phyloP scores from a whole-genome alignment of 495 filamentous ascomycete species.

The Pseudomonodictys pantanalensis region DNA sequence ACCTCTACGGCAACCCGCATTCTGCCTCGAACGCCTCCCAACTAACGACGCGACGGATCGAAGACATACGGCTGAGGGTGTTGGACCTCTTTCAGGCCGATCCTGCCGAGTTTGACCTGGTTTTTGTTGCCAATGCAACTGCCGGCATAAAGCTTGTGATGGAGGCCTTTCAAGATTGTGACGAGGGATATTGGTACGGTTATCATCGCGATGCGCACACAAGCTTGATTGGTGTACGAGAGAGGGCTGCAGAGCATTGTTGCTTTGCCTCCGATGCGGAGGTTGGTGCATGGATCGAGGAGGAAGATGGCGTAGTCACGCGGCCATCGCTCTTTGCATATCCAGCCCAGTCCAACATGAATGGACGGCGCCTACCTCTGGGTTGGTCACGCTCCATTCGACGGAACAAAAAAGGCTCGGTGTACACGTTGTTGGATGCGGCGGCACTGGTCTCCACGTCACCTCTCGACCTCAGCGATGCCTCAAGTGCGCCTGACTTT shows the following conservation, averaged over 20 bases:
- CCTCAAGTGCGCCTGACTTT: conserved; percentile 71
- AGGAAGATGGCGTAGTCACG: conserved; percentile 14
- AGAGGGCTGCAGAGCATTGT: conserved; percentile 57
- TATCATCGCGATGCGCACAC: conserved; percentile 88
- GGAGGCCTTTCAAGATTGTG: conserved; percentile 65
- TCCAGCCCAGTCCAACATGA: conserved; percentile 91
- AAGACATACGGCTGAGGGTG: conserved; percentile 69
- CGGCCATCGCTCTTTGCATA: conserved; percentile 65
- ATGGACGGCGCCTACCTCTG: conserved; percentile 72
- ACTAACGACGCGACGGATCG: conserved; percentile 66
- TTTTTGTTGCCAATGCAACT: conserved; percentile 91
- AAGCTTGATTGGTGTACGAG: conserved; percentile 79
- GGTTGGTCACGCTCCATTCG: conserved; percentile 63
- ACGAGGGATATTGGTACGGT: conserved; percentile 71
- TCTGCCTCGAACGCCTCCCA: conserved; percentile 81
- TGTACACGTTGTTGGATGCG: conserved; percentile 86
- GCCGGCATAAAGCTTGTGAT: conserved; percentile 83
- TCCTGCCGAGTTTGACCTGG: conserved; percentile 77
- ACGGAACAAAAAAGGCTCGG: conserved; percentile 29
- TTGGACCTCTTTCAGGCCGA: conserved; percentile 82
- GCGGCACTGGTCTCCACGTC: conserved; percentile 77
- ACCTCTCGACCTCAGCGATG: conserved; percentile 66
- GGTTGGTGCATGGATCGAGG: conserved; percentile 62
- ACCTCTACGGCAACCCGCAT: conserved; percentile 88
- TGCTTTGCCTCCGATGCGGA: conserved; percentile 67